These are phyloP conservation scores for Pythium rhizo-oryzae DNA, from an alignment of 352 stramenopile genomes.

Conservation along the genomic window DNA sequence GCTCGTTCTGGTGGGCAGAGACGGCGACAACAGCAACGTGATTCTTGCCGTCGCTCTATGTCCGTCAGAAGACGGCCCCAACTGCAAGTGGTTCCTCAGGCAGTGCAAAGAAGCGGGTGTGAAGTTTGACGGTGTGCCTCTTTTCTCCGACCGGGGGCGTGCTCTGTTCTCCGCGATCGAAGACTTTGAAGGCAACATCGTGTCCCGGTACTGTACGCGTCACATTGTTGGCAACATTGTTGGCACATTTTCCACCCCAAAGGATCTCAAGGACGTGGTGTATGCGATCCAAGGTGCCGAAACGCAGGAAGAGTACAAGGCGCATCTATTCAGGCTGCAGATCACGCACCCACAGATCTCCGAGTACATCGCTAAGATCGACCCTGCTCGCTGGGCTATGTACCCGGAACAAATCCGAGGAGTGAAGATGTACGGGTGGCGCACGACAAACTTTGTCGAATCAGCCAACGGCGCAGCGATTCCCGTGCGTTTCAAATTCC, in stretches of 20 bases:
- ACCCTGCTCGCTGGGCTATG: no score
- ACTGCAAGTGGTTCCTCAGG: neutral
- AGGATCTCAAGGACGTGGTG: conserved; percentile 1
- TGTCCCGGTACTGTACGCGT: neutral
- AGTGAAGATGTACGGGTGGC: no score
- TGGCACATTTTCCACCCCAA: neutral
- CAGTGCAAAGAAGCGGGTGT: neutral
- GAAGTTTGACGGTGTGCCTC: neutral
- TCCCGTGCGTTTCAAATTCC: no score
- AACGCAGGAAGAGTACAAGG: neutral
- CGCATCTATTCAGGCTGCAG: neutral
- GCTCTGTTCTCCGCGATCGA: neutral
- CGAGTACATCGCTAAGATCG: neutral
- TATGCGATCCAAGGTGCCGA: neutral
- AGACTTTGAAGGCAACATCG: no score
- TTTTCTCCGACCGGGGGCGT: neutral
- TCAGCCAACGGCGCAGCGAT: no score
- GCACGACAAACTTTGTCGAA: no score
- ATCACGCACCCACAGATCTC: neutral
- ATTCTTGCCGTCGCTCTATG: conserved; percentile 43
- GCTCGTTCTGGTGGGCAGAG: conserved; percentile 33
- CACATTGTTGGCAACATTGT: neutral
- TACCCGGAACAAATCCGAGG: no score
- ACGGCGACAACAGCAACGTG: conserved; percentile 46
- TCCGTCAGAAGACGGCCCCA: neutral